A percentile compares a stretch with the other conserved stretches of the same genome.
phyloP scores from a whole-genome alignment of 169 alveolate species.

The Plasmodium relictum region DNA sequence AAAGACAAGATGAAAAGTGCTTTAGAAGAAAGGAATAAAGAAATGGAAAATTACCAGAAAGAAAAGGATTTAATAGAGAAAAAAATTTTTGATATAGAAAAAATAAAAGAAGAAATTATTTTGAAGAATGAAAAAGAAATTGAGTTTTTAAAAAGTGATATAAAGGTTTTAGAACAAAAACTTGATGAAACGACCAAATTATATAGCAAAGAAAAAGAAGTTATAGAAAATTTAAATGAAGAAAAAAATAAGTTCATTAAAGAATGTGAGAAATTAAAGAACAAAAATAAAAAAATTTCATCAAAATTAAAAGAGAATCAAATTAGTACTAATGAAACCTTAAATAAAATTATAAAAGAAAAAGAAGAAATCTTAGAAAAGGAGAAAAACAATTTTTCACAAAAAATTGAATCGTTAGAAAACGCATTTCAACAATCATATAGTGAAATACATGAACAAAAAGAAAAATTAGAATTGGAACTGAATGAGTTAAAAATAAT shows the following conservation, averaged over 20 bases:
- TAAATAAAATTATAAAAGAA: slow-evolving; percentile 35
- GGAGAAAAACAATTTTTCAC: slow-evolving; percentile 31
- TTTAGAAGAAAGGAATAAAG: slow-evolving; percentile 22
- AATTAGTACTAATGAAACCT: slow-evolving; percentile 5
- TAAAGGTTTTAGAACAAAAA: slow-evolving; percentile 21
- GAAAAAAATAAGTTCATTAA: slow-evolving; percentile 57
- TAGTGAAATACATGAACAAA: slow-evolving; percentile 43
- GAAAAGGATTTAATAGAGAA: slow-evolving; percentile 11
- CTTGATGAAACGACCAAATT: slow-evolving; percentile 17
- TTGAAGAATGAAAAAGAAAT: slow-evolving; percentile 18
- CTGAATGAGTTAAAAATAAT: slow-evolving; percentile 28
- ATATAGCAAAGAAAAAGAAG: slow-evolving; percentile 53
- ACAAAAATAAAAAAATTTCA: slow-evolving; percentile 57
- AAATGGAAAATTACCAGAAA: background rate
- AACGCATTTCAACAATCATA: slow-evolving; percentile 53
- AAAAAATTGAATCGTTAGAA: slow-evolving; percentile 55
- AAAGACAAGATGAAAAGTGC: slow-evolving; percentile 9
- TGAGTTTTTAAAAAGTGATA: slow-evolving; percentile 5
- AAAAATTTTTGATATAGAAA: slow-evolving; percentile 10
- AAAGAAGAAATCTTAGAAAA: slow-evolving; percentile 28
- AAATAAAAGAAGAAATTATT: background rate
- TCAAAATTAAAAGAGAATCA: slow-evolving; percentile 47
- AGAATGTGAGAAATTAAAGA: slow-evolving; percentile 60
- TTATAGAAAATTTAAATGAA: slow-evolving; percentile 36
- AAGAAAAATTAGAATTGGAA: slow-evolving; percentile 26